Base-by-base conservation (phyloP, 1,284 basidiomycete genomes). In the Leucocoprinus gongylophorus region DNA sequence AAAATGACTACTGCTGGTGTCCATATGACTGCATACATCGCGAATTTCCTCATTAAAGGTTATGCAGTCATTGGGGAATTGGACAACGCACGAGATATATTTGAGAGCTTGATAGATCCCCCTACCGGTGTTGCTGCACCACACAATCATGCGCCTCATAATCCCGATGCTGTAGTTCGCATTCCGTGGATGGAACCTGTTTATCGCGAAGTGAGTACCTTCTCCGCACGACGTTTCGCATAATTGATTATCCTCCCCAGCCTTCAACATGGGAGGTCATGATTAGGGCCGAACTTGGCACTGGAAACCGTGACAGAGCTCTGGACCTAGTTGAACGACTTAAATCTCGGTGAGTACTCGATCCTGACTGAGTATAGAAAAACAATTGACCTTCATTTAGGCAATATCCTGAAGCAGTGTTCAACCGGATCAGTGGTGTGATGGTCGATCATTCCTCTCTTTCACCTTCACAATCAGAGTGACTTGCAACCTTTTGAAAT, bases 1-100 rank as follows among this genome's bases (percentile, higher is more conserved):
- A 80, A 80, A 54, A 83, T 99, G 74, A 67, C 69, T 37, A 62
- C 68, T 0, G 74, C 77, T 2, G 81, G 83, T 29, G 80, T 95
- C 7, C 86, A 88, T 60, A 86, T 93, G 78, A 99, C 95, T 0
- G 95, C 97, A 1, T 99, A 99, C 68, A 90, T 98, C 57, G 89
- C 88, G 41, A 99, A 99, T 69, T 75, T 91, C 55, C 71, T 97
- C 59, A 98, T 99, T 72, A 87, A 87, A 64, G 91, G 89, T 1
- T 90, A 94, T 63, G 85, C 94, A 0, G 75, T 81, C 26, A 77
- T 78, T 6, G 85, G 86, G 5, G 74, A 86, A 43, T 74, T 97
- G 49, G 81, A 81, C 26, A 71, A 77, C 41, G 83, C 94, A 0
- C 75, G 94, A 32, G 69, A 67, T 28, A 71, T 97, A 44, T 99